Conservation (phyloP, 2,329 filamentous ascomycete species). For the Cladosporium austrohemisphaericum region DNA sequence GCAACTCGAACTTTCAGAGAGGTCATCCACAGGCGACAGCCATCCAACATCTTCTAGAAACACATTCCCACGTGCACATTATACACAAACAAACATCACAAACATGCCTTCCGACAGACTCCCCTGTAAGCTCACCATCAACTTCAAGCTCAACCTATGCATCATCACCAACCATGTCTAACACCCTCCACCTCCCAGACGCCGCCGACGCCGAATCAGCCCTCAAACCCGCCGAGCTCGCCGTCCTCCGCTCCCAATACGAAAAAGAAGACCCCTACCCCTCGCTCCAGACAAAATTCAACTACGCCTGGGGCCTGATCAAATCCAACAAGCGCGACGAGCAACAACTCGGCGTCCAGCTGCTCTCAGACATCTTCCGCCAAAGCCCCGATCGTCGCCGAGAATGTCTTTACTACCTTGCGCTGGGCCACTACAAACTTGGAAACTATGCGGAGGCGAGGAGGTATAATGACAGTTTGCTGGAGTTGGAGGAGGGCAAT, state of each 20-base stretch:
- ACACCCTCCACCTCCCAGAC: conserved; percentile 55
- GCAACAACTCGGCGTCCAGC: conserved; percentile 88
- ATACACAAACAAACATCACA: conserved; percentile 4
- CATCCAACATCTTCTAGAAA: conserved; percentile 2
- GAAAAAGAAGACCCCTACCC: conserved; percentile 98
- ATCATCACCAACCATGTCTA: conserved; percentile 19
- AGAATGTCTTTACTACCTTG: conserved; percentile 98
- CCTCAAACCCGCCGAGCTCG: conserved; percentile 84
- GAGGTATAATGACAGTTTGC: conserved; percentile 86
- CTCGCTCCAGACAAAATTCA: conserved; percentile 97
- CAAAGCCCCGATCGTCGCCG: conserved; percentile 85
- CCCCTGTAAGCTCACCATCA: conserved; percentile 4
- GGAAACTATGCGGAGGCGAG: conserved; percentile 95
- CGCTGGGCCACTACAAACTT: conserved; percentile 95
- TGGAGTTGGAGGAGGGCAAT: conserved; percentile 89
- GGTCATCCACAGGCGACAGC: no score
- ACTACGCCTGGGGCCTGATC: conserved; percentile 98
- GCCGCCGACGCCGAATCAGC: conserved; percentile 96
- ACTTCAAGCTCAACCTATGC: background rate
- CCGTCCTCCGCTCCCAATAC: conserved; percentile 88
- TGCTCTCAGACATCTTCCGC: conserved; percentile 96
- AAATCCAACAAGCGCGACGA: conserved; percentile 82
- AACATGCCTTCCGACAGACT: conserved; percentile 19
- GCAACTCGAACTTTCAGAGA: background rate
- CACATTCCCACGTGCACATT: conserved; percentile 1